Evolutionary conservation across 2,329 filamentous ascomycete genomes (phyloP), one percentile per base, ranked within the genome.

Genomic region (Tolypocladium inflatum): DNA sequence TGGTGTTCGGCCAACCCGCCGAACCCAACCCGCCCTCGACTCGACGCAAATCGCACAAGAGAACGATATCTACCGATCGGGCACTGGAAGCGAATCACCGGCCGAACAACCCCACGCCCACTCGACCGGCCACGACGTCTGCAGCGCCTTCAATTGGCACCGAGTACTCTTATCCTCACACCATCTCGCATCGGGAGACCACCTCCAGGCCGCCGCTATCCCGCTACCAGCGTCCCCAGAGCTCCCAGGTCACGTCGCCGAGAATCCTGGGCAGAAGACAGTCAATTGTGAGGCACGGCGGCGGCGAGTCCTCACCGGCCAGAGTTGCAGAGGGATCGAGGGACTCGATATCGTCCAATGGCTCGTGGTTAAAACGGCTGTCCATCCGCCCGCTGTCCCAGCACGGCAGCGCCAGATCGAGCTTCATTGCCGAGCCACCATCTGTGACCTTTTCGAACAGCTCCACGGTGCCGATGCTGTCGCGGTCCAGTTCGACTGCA

Each of bases 281-380:
- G 30, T 78, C 78, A 1, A 69, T 77, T 48, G 71, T 74, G 55
- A 75, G 71, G 57, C 70, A 69, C 39, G 65, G 66, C 51, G 65
- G 66, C 51, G 77, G 67, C 43, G 78, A 80, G 50, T 64, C 67
- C 52, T 62, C 68, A 37, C 67, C 71, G 33, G 66, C 71, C 23
- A 70, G 71, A 26, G 71, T 73, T 54, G 68, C 70, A 15, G 80
- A 84, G 59, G 72, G 72, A 62, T 68, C 73, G 43, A 75, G 82
- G 62, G 81, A 85, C 65, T 87, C 84, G 4, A 65, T 79, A 39
- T 86, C 84, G 19, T 86, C 83, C 39, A 80, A 77, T 66, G 78
- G 82, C 57, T 90, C 87, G 35, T 92, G 89, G 89, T 84, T 91
- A 62, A 83, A 84, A 64, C 83, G 87, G 55, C 74, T 91, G 43